A percentile compares a stretch with the other conserved stretches of the same genome.
phyloP scores from a whole-genome alignment of 2,329 filamentous ascomycete genomes.

The Incumbomyces lentus region DNA sequence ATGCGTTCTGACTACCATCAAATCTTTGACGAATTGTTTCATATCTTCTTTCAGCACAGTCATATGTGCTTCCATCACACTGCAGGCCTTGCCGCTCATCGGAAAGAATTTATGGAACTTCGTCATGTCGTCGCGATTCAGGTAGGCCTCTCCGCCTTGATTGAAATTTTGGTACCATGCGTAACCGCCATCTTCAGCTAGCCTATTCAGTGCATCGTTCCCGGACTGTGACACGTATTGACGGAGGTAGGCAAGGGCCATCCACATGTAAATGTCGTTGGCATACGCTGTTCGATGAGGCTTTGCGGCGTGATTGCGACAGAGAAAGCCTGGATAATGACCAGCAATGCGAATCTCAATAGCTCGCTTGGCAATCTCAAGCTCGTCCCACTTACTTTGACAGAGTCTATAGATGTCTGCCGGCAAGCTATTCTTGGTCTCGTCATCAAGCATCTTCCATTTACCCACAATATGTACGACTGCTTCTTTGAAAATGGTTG shows the following conservation, averaged over 20 bases:
- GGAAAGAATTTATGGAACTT: slow-evolving; percentile 23
- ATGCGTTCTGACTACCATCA: slow-evolving; percentile 32
- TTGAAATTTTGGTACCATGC: slow-evolving; percentile 34
- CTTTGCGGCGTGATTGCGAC: slow-evolving; percentile 23
- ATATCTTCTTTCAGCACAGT: slow-evolving; percentile 32
- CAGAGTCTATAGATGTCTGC: slow-evolving; percentile 19
- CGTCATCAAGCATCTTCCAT: slow-evolving; percentile 20
- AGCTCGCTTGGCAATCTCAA: slow-evolving; percentile 21
- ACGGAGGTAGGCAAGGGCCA: slow-evolving; percentile 37
- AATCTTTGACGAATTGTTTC: slow-evolving; percentile 22
- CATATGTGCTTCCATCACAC: slow-evolving; percentile 22
- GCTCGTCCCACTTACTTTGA: slow-evolving; percentile 20
- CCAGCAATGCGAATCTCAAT: slow-evolving; percentile 24
- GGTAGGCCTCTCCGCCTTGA: slow-evolving; percentile 34
- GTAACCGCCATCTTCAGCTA: slow-evolving; percentile 36
- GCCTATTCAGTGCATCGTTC: slow-evolving; percentile 28
- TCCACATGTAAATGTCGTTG: slow-evolving; percentile 43
- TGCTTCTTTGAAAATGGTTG: slow-evolving; percentile 29
- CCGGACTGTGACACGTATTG: slow-evolving; percentile 38
- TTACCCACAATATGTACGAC: slow-evolving; percentile 25
- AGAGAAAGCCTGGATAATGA: slow-evolving; percentile 30
- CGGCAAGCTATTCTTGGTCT: slow-evolving; percentile 16
- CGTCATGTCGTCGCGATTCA: slow-evolving; percentile 26
- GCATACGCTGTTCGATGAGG: slow-evolving; percentile 34
- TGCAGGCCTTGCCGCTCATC: slow-evolving; percentile 22